Conservation (phyloP, 192 early-diverging fungal genomes). For the Coemansia sp. region DNA sequence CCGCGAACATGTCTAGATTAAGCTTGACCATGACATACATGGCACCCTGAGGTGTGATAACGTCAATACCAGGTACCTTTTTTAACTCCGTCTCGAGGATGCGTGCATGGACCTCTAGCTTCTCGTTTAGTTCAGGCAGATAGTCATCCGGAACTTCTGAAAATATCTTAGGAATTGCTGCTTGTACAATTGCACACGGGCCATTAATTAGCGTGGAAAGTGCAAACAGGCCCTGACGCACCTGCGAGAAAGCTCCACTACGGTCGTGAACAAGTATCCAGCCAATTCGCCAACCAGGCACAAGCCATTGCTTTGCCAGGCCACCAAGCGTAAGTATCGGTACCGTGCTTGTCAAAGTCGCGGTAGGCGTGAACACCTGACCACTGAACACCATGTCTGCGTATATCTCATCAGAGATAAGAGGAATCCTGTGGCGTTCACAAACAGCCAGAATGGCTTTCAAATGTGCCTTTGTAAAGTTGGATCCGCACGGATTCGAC, state of each 20-base stretch:
- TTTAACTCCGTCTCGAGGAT: constrained; percentile 61
- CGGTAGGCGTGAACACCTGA: constrained; percentile 63
- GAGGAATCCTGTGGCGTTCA: constrained; percentile 72
- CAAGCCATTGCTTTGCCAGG: constrained; percentile 84
- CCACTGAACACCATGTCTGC: constrained; percentile 80
- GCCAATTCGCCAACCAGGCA: constrained; percentile 92
- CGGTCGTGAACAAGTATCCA: constrained; percentile 85
- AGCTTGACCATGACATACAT: constrained; percentile 92
- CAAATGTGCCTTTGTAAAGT: constrained; percentile 72
- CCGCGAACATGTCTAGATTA: constrained; percentile 65
- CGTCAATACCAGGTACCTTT: constrained; percentile 68
- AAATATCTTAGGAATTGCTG: constrained; percentile 77
- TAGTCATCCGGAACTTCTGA: constrained; percentile 66
- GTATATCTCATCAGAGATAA: constrained; percentile 91
- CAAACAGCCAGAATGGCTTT: constrained; percentile 69
- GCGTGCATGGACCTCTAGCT: constrained; percentile 70
- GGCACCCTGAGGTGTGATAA: constrained; percentile 83
- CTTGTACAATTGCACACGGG: constrained; percentile 75
- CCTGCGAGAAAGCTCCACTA: constrained; percentile 41
- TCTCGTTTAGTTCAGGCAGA: constrained; percentile 64
- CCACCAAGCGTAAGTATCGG: constrained; percentile 82
- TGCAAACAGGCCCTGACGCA: constrained; percentile 70
- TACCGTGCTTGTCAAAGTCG: constrained; percentile 74
- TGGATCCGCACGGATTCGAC: constrained; percentile 90
- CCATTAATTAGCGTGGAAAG: constrained; percentile 79